Conservation (phyloP, 2,329 filamentous ascomycete species). For the Ascochyta koolunga region DNA sequence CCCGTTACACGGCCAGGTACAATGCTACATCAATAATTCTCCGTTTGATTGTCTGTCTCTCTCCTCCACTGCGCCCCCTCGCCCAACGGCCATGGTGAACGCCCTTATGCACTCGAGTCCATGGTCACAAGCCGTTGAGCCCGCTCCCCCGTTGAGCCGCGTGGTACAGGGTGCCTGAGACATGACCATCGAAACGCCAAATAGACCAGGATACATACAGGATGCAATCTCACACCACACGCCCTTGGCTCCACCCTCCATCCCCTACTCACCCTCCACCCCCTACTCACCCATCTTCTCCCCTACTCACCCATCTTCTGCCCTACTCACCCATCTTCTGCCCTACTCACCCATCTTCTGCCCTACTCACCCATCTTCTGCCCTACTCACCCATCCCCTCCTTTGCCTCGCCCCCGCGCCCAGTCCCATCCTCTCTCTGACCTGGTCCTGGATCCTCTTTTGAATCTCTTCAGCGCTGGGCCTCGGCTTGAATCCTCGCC, state of each 20-base stretch:
- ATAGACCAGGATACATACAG: background rate
- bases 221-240: background rate
- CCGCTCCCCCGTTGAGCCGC: conserved; percentile 4
- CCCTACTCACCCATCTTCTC: background rate
- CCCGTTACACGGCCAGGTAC: conserved; percentile 9
- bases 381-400: background rate
- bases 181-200: background rate
- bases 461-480: conserved; percentile 9
- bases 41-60: conserved; percentile 6
- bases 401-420: background rate
- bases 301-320: too few species aligned
- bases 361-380: background rate
- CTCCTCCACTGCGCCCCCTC: background rate
- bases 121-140: background rate
- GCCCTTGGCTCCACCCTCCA: background rate
- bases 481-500: conserved; percentile 14
- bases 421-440: conserved; percentile 5
- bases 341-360: too few species aligned
- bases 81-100: background rate
- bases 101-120: background rate
- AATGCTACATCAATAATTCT: conserved; percentile 13
- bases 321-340: background rate
- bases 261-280: too few species aligned
- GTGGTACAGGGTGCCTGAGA: background rate
- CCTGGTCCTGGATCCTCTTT: conserved; percentile 10